Base-by-base conservation (phyloP, 768 basidiomycete species). In the Russula virescens region DNA sequence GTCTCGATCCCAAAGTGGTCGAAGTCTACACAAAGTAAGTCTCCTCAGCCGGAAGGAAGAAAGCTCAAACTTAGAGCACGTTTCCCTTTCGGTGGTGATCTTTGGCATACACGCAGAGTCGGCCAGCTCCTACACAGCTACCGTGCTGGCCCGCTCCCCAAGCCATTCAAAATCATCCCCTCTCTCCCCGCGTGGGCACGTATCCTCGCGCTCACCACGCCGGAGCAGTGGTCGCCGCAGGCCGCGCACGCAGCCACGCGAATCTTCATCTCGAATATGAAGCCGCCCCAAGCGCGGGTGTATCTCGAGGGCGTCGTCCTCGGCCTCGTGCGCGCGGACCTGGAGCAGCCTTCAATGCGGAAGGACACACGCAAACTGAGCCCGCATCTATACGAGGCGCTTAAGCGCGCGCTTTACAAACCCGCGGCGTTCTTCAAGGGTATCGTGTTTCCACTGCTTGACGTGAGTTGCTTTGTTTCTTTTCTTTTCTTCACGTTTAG, bases 371-470 rank as follows among this genome's bases (percentile, higher is more conserved):
- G 91, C 67, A 97, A 94, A 70, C 78, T 99, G 62, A 89, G 92
- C 71, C 89, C 92, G 18, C 97, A 99, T 63, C 89, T 94, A 64
- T 99, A 94, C 69, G 91, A 95, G 73, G 86, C 88, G n/a, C 72
- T 99, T 68, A 94, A 93, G 74, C 86, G 92, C 68, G 83, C 92
- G 5, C 75, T 98, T 62, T 98, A 96, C 75, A 99, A 98, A 74
- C 97, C 97, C 3, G 90, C 89, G 4, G 96, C 97, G 0, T 98
- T 98, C 73, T 98, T 98, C 81, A 98, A 99, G 73, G 97, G 96
- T 5, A 87, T 99, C 61, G 80, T 99, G 42, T 98, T 99, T 73
- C 97, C 97, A 0, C 79, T 99, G 73, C 81, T 97, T 63, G 93
- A 96, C 71, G 95, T 94, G 69, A 66, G 87, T 71, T 7, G 16